These are phyloP conservation scores for Populus davidiana DNA, from an alignment of 345 rosid genomes.

Conservation along the genomic window DNA sequence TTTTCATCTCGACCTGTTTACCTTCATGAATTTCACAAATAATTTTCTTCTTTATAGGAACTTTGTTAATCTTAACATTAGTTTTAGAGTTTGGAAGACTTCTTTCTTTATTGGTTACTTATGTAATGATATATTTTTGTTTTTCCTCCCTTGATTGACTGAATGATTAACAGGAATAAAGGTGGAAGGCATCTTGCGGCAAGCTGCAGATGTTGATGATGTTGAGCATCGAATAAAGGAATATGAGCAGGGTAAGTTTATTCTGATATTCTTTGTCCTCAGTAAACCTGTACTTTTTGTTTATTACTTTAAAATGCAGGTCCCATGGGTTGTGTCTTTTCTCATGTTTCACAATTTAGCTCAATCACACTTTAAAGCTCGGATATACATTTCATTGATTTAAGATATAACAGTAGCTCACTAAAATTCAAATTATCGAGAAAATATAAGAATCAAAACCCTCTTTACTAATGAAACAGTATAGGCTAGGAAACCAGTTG, in stretches of 20 bases:
- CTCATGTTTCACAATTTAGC: background rate
- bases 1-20: background rate
- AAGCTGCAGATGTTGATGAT: conserved; percentile 98
- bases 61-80: background rate
- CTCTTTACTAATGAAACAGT: background rate
- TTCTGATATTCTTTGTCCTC: conserved; percentile 3
- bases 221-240: conserved; percentile 86
- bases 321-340: conserved; percentile 7
- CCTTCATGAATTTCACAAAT: background rate
- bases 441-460: background rate
- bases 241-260: conserved; percentile 78
- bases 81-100: background rate
- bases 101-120: background rate
- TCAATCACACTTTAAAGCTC: conserved; percentile 1
- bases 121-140: background rate
- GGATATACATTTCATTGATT: background rate
- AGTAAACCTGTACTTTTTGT: conserved; percentile 5
- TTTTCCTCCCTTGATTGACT: conserved; percentile 14
- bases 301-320: background rate
- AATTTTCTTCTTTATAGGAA: background rate
- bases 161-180: conserved; percentile 56
- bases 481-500: conserved; percentile 12
- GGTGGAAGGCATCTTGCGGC: conserved; percentile 94
- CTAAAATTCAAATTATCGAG: conserved; percentile 4
- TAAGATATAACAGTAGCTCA: background rate